Evolutionary conservation across 768 basidiomycete species (phyloP), one percentile per base, ranked within the genome.

Genomic region (Gelatoporia subvermispora): DNA sequence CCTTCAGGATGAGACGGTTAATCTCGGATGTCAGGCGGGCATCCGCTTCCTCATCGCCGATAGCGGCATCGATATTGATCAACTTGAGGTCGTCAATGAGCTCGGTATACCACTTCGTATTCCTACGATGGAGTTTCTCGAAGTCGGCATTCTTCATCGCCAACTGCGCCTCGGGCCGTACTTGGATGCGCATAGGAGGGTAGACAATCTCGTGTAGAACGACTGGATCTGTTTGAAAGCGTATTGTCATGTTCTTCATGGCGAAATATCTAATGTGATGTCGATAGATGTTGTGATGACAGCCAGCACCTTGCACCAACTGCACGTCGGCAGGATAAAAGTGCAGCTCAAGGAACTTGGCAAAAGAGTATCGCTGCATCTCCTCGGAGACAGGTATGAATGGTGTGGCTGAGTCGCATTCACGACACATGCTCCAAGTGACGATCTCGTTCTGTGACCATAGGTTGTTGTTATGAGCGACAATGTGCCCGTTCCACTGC

Each of bases 261-360:
- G 86, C 85, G 63, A 97, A 96, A 65, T 89, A 97, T 43, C 95
- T 85, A 48, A 91, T 81, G 59, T 98, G 94, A 58, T 94, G 84
- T 51, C 85, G 82, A 61, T 93, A 95, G 49, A 93, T 89, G 62
- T 98, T 96, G 67, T 99, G 96, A 48, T 86, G 79, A 61, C 96
- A 98, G 3, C 85, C 85, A 25, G 92, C 90, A 8, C 88, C 91
- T 58, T 83, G 85, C n/a, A 91, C 82, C 41, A 91, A 72, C 58
- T 82, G 77, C 59, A 93, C 83, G 53, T 90, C 82, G 28, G 91
- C 81, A 24, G 93, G 93, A 67, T 98, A 96, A 66, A 97, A 97
- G 61, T 93, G 88, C 22, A 95, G 80, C 62, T 99, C 95, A 23
- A 99, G 77, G 65, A 95, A 98, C 59, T 96, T 94, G 31, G 88